Conservation (phyloP, 139 green algal genomes). For the Chlamydomonas asymmetrica region DNA sequence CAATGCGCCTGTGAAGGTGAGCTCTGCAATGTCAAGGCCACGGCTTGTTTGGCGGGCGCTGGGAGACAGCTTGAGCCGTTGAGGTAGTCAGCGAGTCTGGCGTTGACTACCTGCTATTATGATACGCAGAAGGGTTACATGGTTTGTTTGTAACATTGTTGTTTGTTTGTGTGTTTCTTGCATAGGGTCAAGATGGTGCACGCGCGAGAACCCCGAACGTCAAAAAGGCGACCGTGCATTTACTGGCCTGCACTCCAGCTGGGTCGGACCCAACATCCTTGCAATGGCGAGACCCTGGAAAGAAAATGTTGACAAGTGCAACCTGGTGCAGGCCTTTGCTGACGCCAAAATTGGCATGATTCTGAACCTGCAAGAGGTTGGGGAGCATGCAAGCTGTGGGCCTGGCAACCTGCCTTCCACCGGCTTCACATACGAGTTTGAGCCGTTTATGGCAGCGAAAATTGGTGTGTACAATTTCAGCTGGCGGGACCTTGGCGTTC, state of each 20-base stretch:
- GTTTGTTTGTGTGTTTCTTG: too few species aligned
- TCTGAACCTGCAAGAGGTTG: conserved; percentile 72
- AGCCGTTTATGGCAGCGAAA: conserved; percentile 62
- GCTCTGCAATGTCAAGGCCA: neutral
- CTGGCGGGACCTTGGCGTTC: conserved; percentile 76
- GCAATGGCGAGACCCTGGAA: conserved; percentile 75
- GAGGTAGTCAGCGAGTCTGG: too few species aligned
- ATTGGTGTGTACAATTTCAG: conserved; percentile 65
- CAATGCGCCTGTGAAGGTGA: conserved; percentile 59
- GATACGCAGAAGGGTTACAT: too few species aligned
- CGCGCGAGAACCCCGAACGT: conserved; percentile 43
- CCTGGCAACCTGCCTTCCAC: conserved; percentile 53
- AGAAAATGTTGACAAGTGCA: conserved; percentile 38
- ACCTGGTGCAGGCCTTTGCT: conserved; percentile 50
- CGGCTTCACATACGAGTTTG: conserved; percentile 71
- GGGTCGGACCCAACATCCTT: conserved; percentile 63
- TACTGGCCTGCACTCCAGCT: conserved; percentile 67
- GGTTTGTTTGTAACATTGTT: too few species aligned
- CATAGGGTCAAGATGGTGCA: conserved; percentile 45
- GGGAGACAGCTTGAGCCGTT: neutral
- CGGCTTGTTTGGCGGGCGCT: neutral
- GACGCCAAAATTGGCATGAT: conserved; percentile 60
- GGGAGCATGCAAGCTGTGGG: conserved; percentile 72
- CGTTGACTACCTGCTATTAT: too few species aligned
- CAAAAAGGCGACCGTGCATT: conserved; percentile 54